A percentile compares a stretch with the other conserved stretches of the same genome.
Evolutionary conservation across 208 protist species (phyloP).

Genomic region (Leishmania mexicana): DNA sequence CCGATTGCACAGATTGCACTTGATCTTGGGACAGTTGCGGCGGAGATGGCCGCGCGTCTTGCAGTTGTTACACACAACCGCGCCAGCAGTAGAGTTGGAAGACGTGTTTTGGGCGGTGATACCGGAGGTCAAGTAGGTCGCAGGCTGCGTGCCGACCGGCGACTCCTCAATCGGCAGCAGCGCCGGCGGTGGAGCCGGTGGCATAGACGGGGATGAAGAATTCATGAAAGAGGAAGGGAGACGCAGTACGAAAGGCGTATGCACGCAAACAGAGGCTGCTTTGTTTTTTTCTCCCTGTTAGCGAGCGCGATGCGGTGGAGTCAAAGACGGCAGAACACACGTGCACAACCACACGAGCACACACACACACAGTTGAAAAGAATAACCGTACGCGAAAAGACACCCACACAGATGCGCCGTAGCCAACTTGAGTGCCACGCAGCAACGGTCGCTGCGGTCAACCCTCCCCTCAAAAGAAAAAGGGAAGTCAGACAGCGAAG

Average conservation of each 20-base stretch:
- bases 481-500: conserved; percentile 1
- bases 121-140: conserved; percentile 3
- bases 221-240: conserved; percentile 5
- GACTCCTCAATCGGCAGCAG: conserved; percentile 24
- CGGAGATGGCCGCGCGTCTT: conserved; percentile 44
- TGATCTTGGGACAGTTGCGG: conserved; percentile 60
- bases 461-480: background rate
- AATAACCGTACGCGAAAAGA: background rate
- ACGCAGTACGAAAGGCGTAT: background rate
- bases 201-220: background rate
- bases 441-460: background rate
- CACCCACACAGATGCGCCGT: background rate
- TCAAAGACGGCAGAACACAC: background rate
- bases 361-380: background rate
- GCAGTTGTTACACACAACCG: conserved; percentile 48
- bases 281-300: background rate
- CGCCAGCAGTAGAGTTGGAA: background rate
- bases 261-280: background rate
- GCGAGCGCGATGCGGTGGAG: background rate
- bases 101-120: conserved; percentile 2
- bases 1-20: conserved; percentile 53
- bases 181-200: conserved; percentile 22
- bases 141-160: conserved; percentile 25
- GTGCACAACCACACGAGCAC: conserved; percentile 5
- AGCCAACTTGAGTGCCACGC: background rate